Evolutionary conservation across 2,329 filamentous ascomycete genomes (phyloP).

Genomic region (Penicillium sp.): DNA sequence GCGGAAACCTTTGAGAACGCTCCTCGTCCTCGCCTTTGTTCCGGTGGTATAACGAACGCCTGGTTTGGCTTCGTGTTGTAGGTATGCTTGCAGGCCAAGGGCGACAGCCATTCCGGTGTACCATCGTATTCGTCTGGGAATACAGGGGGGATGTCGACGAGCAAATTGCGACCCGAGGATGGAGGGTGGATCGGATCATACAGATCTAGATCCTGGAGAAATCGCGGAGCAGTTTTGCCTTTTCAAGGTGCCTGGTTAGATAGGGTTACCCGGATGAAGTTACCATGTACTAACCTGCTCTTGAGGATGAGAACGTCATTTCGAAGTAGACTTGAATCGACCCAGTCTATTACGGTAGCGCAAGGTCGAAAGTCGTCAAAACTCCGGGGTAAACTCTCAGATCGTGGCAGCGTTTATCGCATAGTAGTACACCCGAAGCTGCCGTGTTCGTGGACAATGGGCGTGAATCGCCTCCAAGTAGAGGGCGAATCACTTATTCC

Average conservation of each 20-base stretch:
- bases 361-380: background rate
- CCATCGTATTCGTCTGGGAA: slow-evolving; percentile 36
- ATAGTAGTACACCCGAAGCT: background rate
- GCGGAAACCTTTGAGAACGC: slow-evolving; percentile 56
- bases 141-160: slow-evolving; percentile 56
- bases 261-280: slow-evolving; percentile 18
- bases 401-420: background rate
- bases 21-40: slow-evolving; percentile 36
- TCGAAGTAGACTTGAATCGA: background rate
- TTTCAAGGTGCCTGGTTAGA: slow-evolving; percentile 1
- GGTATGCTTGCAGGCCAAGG: slow-evolving; percentile 54
- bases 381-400: background rate
- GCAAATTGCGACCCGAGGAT: slow-evolving; percentile 49
- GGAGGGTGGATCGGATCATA: slow-evolving; percentile 44
- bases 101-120: slow-evolving; percentile 33
- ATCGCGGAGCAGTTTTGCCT: slow-evolving; percentile 50
- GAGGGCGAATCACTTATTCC: background rate
- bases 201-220: slow-evolving; percentile 43
- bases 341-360: background rate
- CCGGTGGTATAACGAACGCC: slow-evolving; percentile 44
- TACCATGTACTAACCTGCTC: slow-evolving; percentile 27
- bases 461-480: background rate
- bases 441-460: background rate
- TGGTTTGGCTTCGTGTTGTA: slow-evolving; percentile 57
- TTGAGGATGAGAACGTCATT: slow-evolving; percentile 25